Evolutionary conservation across 257 asterid genomes (phyloP), one percentile per base, ranked within the genome.

Genomic region (Mentha longifolia): DNA sequence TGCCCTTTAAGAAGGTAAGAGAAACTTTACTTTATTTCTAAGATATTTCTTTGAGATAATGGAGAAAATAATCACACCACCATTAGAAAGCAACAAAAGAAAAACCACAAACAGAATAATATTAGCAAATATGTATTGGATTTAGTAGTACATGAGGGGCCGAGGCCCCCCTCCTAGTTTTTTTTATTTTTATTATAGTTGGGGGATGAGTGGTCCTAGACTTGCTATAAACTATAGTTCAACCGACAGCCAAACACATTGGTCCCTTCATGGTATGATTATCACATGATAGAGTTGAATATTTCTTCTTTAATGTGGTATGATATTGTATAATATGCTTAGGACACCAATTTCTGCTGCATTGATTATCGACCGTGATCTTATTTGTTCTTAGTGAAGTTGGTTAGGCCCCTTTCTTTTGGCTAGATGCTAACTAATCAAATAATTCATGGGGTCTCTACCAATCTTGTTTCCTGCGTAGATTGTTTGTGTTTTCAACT

Each of bases 261-360:
- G 89, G 92, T 52, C 90, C 87, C 80, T 52, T 76, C 54, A 41
- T 65, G 65, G 63, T 62, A 61, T 80, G 73, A 77, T 80, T 63
- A 68, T 42, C 78, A 68, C 76, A 67, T 80, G 62, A 72, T 75
- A 45, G 72, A 75, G 52, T 68, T 19, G 51, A 74, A 62, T 50
- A 68, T 72, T 58, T 68, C 65, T 66, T 30, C 37, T 43, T 58
- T 65, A 31, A 31, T 73, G 49, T 62, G 28, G 49, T 57, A 42
- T 51, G 62, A 64, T 80, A 70, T 56, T 71, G 46, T 72, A 14
- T 67, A 33, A 71, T 19, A 74, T 46, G 69, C 31, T 66, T 68
- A 56, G 49, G 67, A 54, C 77, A 76, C 46, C 67, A n/a, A 42
- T 80, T 78, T 68, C 54, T 61, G 62, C 63, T 63, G 75, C 56